Base-by-base conservation (phyloP, 2,329 filamentous ascomycete genomes). In the Calonectria honghensis region DNA sequence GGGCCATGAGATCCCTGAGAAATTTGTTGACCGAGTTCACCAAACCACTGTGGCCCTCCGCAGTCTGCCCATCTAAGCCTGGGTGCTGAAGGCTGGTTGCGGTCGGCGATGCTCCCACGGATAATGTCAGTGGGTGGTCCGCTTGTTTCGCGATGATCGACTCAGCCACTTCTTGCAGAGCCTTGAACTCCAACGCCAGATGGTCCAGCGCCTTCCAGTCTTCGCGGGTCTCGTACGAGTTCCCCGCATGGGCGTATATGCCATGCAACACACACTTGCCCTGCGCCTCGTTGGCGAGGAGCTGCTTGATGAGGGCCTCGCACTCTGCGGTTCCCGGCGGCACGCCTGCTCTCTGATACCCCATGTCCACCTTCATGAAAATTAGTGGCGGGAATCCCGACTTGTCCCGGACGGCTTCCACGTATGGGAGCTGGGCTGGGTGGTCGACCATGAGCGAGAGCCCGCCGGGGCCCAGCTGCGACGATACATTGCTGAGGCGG, bases 281-380 rank as follows among this genome's bases (percentile, higher is more conserved):
- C 24, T 32, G 75, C 73, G 80, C 78, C 18, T 89, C 85, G 0
- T 86, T 82, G 9, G 79, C 77, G 1, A 92, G 83, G 0, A 89
- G 57, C 13, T 66, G 50, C 2, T n/a, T 78, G 32, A 93, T 84
- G 1, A 93, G 83, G 0, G 82, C 79, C 0, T 81, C 77, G 75
- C 90, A 89, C 6, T 83, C 83, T 0, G 84, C 78, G 0, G 90
- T 90, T 9, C 85, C 82, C 0, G 91, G 89, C 1, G 86, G 80
- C 0, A 95, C 87, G 27, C 94, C 94, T 1, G 94, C 93, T 32
- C 94, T 91, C 79, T 91, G 88, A 79, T 91, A 91, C 10, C 93
- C 93, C 48, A 93, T 92, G 81, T 96, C 94, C 32, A 96, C 90
- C 78, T 96, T 95, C 78, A 96, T 85, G 81, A 93, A 95, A 32